Base-by-base conservation (phyloP, 257 asterid species). In the Plantago major region DNA sequence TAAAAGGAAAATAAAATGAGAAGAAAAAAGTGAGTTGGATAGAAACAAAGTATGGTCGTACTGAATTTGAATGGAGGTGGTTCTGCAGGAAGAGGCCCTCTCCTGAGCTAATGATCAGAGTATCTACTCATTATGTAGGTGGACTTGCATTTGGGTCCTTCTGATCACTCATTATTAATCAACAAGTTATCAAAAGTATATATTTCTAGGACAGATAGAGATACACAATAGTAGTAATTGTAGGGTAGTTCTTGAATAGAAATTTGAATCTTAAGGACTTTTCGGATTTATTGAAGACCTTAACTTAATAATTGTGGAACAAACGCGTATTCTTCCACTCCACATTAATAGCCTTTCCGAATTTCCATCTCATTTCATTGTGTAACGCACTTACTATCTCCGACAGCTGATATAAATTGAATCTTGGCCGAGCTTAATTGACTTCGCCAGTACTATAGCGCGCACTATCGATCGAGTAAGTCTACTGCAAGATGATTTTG, bases 41-140 rank as follows among this genome's bases (percentile, higher is more conserved):
- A 18, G 40, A 69, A 71, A 71, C 67, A 81, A 72, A 57, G 70
- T 69, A 79, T 15, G 83, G 73, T 52, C 81, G 76, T 48, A 61
- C 58, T 60, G 38, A 68, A 73, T 51, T 28, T 57, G 58, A 68
- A 76, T 71, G 78, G 73, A 71, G 77, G 42, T 38, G 40, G 8
- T 33, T 22, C 26, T 22, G 26, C 26, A 22, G 26, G 26, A 22
- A 22, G 26, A 33, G 40, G 40, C 40, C 40, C 40, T 33, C 40
- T 33, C 40, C 26, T 22, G 26, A 22, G 26, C 26, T 22, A 22
- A 22, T 33, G 40, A 33, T 68, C 71, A 77, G 84, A 85, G 78
- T 78, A 81, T 82, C 79, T 78, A 82, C 79, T 83, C 84, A 81
- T 79, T 74, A 62, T 79, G 76, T 49, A 50, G 64, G 80, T 74